Evolutionary conservation across 345 rosid species (phyloP).

Genomic region (Rhodamnia argentea): DNA sequence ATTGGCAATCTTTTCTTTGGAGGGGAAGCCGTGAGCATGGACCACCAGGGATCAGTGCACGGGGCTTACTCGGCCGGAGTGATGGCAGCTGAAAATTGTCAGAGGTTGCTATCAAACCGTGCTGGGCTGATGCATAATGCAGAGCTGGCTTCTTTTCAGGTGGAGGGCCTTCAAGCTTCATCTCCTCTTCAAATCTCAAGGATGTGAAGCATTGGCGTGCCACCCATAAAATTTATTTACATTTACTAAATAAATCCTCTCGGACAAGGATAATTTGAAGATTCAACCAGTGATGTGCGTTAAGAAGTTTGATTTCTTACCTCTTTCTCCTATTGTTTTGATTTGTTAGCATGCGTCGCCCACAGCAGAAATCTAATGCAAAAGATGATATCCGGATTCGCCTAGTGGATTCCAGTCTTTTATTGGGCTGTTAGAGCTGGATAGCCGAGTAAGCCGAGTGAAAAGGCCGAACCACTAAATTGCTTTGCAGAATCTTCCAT

Average conservation of each 20-base stretch:
- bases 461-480: not conserved
- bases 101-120: slow-evolving; percentile 32
- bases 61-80: slow-evolving; percentile 81
- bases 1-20: slow-evolving; percentile 71
- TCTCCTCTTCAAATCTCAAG: slow-evolving; percentile 80
- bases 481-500: not conserved
- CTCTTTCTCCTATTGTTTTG: not conserved
- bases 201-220: slow-evolving; percentile 31
- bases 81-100: slow-evolving; percentile 59
- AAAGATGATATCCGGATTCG: not conserved
- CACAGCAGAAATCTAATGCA: not conserved
- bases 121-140: slow-evolving; percentile 42
- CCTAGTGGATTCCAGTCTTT: not conserved
- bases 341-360: not conserved
- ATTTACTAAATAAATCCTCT: not conserved
- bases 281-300: not conserved
- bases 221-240: not conserved
- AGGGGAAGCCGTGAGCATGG: slow-evolving; percentile 82
- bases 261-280: not conserved
- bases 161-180: slow-evolving; percentile 31
- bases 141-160: slow-evolving; percentile 25
- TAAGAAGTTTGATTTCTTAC: not conserved
- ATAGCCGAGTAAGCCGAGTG: not conserved
- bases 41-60: slow-evolving; percentile 80
- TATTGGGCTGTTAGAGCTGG: not conserved